Base-by-base conservation (phyloP, 805 yeast genomes). In the Yarrowia keelungensis region DNA sequence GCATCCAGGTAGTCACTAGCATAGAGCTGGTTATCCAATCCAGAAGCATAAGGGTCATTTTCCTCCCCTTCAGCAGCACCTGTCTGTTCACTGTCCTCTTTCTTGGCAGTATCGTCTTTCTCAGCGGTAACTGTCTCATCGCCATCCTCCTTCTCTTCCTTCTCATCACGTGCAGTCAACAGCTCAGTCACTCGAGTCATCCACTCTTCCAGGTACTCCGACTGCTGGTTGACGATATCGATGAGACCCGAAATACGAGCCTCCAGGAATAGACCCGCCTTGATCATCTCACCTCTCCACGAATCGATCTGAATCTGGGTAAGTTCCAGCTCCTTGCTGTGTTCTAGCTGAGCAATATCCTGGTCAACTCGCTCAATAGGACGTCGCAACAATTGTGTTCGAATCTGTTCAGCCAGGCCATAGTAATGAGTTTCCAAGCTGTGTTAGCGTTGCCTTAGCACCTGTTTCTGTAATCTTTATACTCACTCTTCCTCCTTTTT, bases 351-450 rank as follows among this genome's bases (percentile, higher is more conserved):
- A 16, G 15, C 38, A 39, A 59, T 35, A 15, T 59, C 51, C 9
- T 35, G 36, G 7, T 43, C 50, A 5, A 59, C 42, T 35, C 41
- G 10, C 8, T 59, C 51, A 35, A 59, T 43, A 12, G 65, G 65
- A 3, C 42, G 45, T 35, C 32, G 51, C 5, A 59, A 22, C 1
- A 43, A 51, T 16, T 59, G 51, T 10, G 41, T 43, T 32, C 65
- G 65, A 14, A 59, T 43, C 8, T 43, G 41, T 9, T 59, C 65
- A 2, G 65, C 65, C 16, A 32, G 41, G 1, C 19, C 8, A 19
- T 59, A 59, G 8, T 59, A 43, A 8, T 59, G 42, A 2, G 42
- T 59, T 59, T 59, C 65, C 65, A 59, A 2, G 10, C 51, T 59
- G 42, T 10, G 65, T 43, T 59, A 42, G 50, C 10, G 41, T n/a